Evolutionary conservation across 2,329 filamentous ascomycete species (phyloP), one percentile per base, ranked within the genome.

Genomic region (Penicillium sp.): DNA sequence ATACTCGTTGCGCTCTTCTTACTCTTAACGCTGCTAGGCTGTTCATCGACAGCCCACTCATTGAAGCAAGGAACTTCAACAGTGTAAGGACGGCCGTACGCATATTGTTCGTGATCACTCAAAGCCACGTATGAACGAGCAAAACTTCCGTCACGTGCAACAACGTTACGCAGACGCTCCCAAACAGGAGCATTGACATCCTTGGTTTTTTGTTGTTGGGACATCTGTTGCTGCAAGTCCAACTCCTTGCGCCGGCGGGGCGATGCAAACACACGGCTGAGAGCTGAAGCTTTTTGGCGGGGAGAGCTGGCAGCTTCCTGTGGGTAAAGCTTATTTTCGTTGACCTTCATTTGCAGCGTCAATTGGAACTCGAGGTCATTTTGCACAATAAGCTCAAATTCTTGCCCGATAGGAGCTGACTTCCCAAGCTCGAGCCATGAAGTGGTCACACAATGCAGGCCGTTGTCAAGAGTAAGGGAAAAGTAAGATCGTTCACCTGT

Each of bases 311-410:
- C 67, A 25, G 74, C 69, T 58, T 77, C 63, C 45, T 75, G 73
- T 15, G 73, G 68, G 54, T 79, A 77, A 20, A 88, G 82, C 25
- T 87, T 85, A 6, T 89, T 90, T 69, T 92, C 90, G 62, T 92
- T 89, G 23, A 97, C 82, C 78, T 97, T 97, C 61, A 96, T 95
- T 64, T 97, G 96, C 14, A 99, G 83, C 0, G 94, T 97, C 37
- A 99, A 84, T 75, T 99, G 94, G 77, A 99, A 99, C 73, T 99
- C 94, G n/a, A 99, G 85, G 66, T 99, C 94, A 65, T 96, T 94
- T 48, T 95, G 88, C 25, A 99, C 94, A 29, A 97, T 92, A 43
- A 99, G 86, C 77, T 99, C 94, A 66, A 99, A 99, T 72, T 99
- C 94, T 70, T 99, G 94, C 6, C 93, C 94, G 64, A 99, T 97